Evolutionary conservation across 164 flowering plant genomes (phyloP).

Genomic region (Magnolia officinalis): DNA sequence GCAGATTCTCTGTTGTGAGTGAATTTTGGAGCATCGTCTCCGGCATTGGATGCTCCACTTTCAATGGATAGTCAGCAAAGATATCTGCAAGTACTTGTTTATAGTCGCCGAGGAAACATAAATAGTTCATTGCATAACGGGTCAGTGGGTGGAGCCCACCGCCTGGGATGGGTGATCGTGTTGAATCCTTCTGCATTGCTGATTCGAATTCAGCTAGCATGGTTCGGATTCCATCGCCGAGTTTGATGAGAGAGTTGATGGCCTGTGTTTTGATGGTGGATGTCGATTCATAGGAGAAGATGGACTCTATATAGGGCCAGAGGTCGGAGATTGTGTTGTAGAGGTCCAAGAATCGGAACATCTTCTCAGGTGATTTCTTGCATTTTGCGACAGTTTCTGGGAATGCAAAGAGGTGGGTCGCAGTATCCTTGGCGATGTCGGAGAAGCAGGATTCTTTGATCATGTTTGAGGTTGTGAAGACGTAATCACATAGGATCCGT

Average conservation of each 20-base stretch:
- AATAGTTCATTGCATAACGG: conserved; percentile 42
- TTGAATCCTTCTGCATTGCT: conserved; percentile 44
- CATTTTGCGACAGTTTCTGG: conserved; percentile 46
- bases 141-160: conserved; percentile 63
- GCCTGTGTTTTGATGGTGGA: conserved; percentile 47
- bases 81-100: conserved; percentile 40
- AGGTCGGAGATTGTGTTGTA: conserved; percentile 42
- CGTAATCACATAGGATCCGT: conserved; percentile 59
- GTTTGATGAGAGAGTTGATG: conserved; percentile 28
- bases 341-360: conserved; percentile 55
- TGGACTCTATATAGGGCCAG: conserved; percentile 53
- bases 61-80: conserved; percentile 31
- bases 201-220: conserved; percentile 50
- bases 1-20: conserved; percentile 1
- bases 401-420: conserved; percentile 40
- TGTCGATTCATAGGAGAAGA: conserved; percentile 51
- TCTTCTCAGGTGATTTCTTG: conserved; percentile 53
- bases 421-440: conserved; percentile 54
- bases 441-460: conserved; percentile 57
- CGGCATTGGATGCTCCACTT: conserved; percentile 18
- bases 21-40: background rate
- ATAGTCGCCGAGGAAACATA: conserved; percentile 50
- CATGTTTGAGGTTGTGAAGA: conserved; percentile 45
- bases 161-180: conserved; percentile 32
- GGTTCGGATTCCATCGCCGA: conserved; percentile 38